Evolutionary conservation across 257 asterid species (phyloP), one percentile per base, ranked within the genome.

Genomic region (Solanum dulcamara): DNA sequence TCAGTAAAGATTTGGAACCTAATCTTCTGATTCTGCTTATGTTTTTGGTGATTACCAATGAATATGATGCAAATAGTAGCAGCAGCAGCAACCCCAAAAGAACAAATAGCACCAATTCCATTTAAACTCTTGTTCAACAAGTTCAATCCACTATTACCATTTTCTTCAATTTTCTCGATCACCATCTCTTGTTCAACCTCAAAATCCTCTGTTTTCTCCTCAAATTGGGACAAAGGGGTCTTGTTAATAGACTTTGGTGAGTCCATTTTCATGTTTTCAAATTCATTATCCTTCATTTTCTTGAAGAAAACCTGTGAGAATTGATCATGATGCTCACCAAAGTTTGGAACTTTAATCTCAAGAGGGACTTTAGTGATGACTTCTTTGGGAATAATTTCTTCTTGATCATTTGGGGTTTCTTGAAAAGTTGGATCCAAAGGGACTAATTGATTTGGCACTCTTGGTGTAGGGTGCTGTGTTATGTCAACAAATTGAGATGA

Each of bases 21-120:
- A 71, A 91, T 90, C 89, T 88, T 91, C 46, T 87, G 92, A 66
- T 88, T 88, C 22, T 88, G 88, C 18, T 67, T 90, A 2, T 81
- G 77, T 85, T 85, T 88, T 2, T 46, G 83, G 33, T 84, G 83
- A 87, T 88, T 87, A 48, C 93, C 89, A 50, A 93, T 60, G 26
- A 91, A 35, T 32, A 96, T 50, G 89, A 96, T 86, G 91, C 97
- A 96, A 37, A 92, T 88, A 18, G 98, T 87, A 20, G 85, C 74
- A 30, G 97, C 97, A n/a, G 94, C 94, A 84, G 92, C 97, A 81
- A 93, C 90, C 4, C 97, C 97, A 15, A 95, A 92, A 3, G 97
- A 90, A 84, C 96, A 95, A 85, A 95, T 90, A 15, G 98, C 97
- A 7, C 97, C 96, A 22, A 95, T 89, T 51, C 98, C 97, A 30